Percentiles rank a stretch among this genome's conserved stretches.
These are phyloP conservation scores for Tremella mesenterica DNA, from an alignment of 768 basidiomycete species.

Conservation along the genomic window DNA sequence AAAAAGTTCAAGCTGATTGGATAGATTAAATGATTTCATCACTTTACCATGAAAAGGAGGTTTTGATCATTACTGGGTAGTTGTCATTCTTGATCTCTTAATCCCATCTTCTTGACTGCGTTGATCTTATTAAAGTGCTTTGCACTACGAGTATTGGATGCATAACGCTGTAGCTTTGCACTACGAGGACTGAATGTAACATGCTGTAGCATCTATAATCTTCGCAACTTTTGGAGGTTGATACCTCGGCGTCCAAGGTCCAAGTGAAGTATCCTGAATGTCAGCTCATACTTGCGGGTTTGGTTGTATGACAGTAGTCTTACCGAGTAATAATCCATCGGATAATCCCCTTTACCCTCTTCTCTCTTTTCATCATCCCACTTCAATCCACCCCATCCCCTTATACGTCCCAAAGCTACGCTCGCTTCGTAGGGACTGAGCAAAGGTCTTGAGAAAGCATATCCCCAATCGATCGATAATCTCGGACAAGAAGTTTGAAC, in stretches of 20 bases:
- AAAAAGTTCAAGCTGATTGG: neutral
- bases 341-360: slow-evolving; percentile 54
- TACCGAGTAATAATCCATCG: slow-evolving; percentile 84
- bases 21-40: slow-evolving; percentile 29
- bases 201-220: too few species aligned
- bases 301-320: neutral
- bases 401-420: slow-evolving; percentile 64
- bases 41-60: slow-evolving; percentile 9
- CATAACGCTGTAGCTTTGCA: too few species aligned
- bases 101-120: too few species aligned
- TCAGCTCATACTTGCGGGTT: neutral
- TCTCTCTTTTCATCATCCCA: slow-evolving; percentile 10
- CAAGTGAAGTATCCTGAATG: slow-evolving; percentile 28
- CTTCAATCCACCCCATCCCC: slow-evolving; percentile 54
- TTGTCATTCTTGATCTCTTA: too few species aligned
- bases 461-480: slow-evolving; percentile 96
- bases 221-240: too few species aligned
- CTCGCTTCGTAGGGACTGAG: slow-evolving; percentile 88
- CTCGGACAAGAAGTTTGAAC: slow-evolving; percentile 95
- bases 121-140: too few species aligned
- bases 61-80: too few species aligned
- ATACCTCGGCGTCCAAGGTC: slow-evolving; percentile 44
- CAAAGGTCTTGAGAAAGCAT: slow-evolving; percentile 81
- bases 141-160: too few species aligned
- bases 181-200: too few species aligned